Evolutionary conservation across 495 filamentous ascomycete species (phyloP), one percentile per base, ranked within the genome.

Genomic region (Talaromyces thailandensis): DNA sequence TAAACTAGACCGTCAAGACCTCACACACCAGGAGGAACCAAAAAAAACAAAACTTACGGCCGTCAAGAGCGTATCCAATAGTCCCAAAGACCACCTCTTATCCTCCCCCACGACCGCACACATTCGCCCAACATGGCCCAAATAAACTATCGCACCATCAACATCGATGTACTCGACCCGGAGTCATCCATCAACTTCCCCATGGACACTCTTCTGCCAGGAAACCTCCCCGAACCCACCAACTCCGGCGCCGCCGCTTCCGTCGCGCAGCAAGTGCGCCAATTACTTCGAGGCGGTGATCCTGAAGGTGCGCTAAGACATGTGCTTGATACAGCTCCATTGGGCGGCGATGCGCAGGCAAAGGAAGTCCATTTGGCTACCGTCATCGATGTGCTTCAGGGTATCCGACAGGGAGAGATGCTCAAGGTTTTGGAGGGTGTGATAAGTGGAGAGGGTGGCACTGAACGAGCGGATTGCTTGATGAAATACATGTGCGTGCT

Each of bases 341-440:
- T 88, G 67, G 88, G 85, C 24, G 88, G 86, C 24, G 84, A 86
- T 69, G 86, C 88, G 62, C 74, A 76, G 64, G 90, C 90, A 28
- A 96, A 94, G 88, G 91, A 95, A 64, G 74, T 90, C 14, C 90
- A 94, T 69, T 77, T 93, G 62, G 84, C 87, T 45, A 89, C 89
- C 9, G 87, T 96, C 8, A 85, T 87, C 35, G 92, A 96, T 73
- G 91, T 95, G 43, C 78, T 96, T 63, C 91, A 95, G 74, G 90
- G 88, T 9, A 96, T 95, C 71, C 90, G 92, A 64, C 89, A 91
- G 71, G 86, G 87, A 55, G 92, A 96, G 67, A 96, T 96, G 91
- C 87, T 87, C 31, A 87, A 89, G 2, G 84, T 96, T 69, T 75
- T 96, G 58, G 83, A 85, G 71, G 81, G 87, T 14, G 89, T 96